Percentiles rank a stretch among this genome's conserved stretches.
Conservation (phyloP, 768 basidiomycete species). For the Postia placenta region DNA sequence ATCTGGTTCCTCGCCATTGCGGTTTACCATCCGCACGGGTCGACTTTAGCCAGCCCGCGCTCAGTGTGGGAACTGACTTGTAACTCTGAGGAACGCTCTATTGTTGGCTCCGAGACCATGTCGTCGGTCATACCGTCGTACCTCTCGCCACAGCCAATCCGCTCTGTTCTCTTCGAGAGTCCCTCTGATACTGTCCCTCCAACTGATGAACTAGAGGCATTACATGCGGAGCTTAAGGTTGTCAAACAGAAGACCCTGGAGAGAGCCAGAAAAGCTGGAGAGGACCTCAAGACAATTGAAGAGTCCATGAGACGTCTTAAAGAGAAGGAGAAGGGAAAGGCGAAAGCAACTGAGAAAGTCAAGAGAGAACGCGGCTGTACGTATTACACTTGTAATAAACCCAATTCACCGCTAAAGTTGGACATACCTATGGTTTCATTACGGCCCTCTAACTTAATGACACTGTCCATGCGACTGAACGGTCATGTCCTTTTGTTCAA, state of each 20-base stretch:
- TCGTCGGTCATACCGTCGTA: slow-evolving; percentile 54
- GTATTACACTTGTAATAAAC: slow-evolving; percentile 33
- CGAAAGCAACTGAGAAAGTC: slow-evolving; percentile 63
- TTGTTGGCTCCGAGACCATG: slow-evolving; percentile 34
- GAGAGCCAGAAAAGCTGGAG: slow-evolving; percentile 66
- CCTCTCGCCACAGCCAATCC: slow-evolving; percentile 40
- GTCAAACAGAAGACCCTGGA: slow-evolving; percentile 51
- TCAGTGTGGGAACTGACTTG: not conserved
- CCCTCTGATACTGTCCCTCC: slow-evolving; percentile 62
- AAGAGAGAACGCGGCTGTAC: slow-evolving; percentile 74
- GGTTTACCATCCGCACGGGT: not conserved
- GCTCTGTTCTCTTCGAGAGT: slow-evolving; percentile 57
- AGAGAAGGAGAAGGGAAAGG: slow-evolving; percentile 72
- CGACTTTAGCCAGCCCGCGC: not conserved
- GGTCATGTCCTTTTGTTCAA: too few species aligned
- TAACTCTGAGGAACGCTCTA: slow-evolving; percentile 6
- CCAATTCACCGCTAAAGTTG: too few species aligned
- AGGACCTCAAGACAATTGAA: slow-evolving; percentile 68
- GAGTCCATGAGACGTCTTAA: slow-evolving; percentile 73
- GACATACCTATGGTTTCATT: too few species aligned
- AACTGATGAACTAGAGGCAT: slow-evolving; percentile 62
- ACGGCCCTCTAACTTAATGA: too few species aligned
- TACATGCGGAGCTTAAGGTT: slow-evolving; percentile 54
- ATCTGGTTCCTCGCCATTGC: not conserved
- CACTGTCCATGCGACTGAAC: too few species aligned